Evolutionary conservation across 2,329 filamentous ascomycete genomes (phyloP).

Genomic region (Keithomyces neogunnii): DNA sequence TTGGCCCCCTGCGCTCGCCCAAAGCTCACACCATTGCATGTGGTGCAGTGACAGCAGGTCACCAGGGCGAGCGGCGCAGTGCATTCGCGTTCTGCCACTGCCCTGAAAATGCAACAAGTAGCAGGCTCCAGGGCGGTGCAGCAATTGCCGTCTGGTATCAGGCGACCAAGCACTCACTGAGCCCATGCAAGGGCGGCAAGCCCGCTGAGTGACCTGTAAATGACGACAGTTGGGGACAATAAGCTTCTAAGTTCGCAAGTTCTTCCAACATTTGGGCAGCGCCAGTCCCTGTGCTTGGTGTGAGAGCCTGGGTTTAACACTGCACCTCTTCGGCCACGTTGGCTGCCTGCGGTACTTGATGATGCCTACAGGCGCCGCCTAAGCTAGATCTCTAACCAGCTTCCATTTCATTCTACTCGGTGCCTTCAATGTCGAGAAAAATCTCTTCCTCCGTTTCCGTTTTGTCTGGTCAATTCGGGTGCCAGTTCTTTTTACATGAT

Average conservation of each 20-base stretch:
- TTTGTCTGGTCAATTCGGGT: neutral
- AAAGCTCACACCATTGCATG: too few relatives aligned
- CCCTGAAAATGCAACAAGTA: too few relatives aligned
- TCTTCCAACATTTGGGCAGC: neutral
- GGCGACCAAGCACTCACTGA: too few relatives aligned
- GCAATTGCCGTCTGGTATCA: too few relatives aligned
- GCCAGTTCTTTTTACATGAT: neutral
- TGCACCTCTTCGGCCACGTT: neutral
- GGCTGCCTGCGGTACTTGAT: neutral
- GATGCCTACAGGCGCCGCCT: neutral
- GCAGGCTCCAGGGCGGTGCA: too few relatives aligned
- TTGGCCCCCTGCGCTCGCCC: too few relatives aligned
- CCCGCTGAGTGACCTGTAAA: neutral
- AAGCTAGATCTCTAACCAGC: neutral
- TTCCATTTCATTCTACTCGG: neutral
- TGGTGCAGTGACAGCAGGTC: too few relatives aligned
- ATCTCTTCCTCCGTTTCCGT: neutral
- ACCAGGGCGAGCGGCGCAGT: too few relatives aligned
- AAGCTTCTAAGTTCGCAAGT: conserved; percentile 3
- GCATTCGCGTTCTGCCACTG: too few relatives aligned
- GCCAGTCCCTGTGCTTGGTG: too few relatives aligned
- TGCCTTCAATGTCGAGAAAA: neutral
- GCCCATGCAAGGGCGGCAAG: neutral
- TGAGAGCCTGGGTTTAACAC: neutral
- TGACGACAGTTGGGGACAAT: conserved; percentile 5